Base-by-base conservation (phyloP, 73 alveolate genomes). In the Durusdinium trenchii region DNA sequence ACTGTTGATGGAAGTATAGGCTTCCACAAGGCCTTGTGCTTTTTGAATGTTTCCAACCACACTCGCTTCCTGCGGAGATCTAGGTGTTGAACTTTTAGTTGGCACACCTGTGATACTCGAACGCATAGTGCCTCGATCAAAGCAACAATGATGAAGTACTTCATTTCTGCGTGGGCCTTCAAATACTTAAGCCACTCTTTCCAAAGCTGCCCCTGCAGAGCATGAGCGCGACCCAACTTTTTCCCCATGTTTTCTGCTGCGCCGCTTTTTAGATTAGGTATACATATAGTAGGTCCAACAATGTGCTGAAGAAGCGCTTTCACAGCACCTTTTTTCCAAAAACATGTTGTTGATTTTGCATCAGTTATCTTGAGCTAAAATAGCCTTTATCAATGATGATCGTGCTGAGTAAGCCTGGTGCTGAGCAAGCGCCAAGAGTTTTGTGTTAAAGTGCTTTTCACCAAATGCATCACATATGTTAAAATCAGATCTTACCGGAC, bases 151-250 rank as follows among this genome's bases (percentile, higher is more conserved):
- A 35, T 30, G 54, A 6, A 84, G 76, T 51, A 84, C 38, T 54
- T 51, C 50, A 2, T 36, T 3, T n/a, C 78, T 4, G 69, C 75
- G 52, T 84, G 35, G 45, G 46, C 18, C 52, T 54, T 51, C 38
- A 50, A 10, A 28, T 54, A 52, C 52, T 50, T 35, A n/a, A 51
- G n/a, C 94, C 94, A 84, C 14, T 10, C 18, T 2, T n/a, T 35
- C 94, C 94, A 84, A 1, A 51, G 76, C 64, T 50, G 40, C 52
- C 94, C 94, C 48, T 32, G 94, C 94, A 84, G 18, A 16, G 75
- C 69, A 42, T 84, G 94, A 5, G 94, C 94, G 20, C 69, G 67
- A 18, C 94, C 94, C 35, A 52, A 14, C 64, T 52, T 84, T 23
- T 43, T 47, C 51, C 45, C 67, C 90, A 79, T 79, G 90, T 79